These are phyloP conservation scores for Pseudozyma hubeiensis DNA, from an alignment of 1,284 basidiomycete genomes.

Conservation along the genomic window DNA sequence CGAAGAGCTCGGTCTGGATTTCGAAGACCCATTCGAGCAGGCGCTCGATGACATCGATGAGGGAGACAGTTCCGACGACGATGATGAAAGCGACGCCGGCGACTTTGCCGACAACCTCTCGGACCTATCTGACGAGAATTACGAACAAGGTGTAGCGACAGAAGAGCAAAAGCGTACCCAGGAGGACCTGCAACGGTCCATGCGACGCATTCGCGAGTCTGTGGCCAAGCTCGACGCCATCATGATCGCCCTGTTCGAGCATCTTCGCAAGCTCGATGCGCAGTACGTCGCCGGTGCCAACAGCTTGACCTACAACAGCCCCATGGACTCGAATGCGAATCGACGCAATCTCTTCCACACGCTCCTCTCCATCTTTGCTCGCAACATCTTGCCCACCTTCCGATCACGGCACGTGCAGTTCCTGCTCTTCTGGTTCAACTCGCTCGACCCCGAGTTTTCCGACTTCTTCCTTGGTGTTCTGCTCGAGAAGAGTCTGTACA, in stretches of 20 bases:
- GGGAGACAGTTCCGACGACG: conserved; percentile 68
- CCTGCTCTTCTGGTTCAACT: conserved; percentile 93
- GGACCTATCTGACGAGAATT: conserved; percentile 74
- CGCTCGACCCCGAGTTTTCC: conserved; percentile 86
- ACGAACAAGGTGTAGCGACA: conserved; percentile 62
- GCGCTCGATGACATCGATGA: conserved; percentile 76
- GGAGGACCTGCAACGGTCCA: conserved; percentile 42
- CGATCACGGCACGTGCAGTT: conserved; percentile 98
- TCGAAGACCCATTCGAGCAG: conserved; percentile 83
- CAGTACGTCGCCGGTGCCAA: conserved; percentile 41
- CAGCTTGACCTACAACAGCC: conserved; percentile 35
- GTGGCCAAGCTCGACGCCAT: conserved; percentile 90
- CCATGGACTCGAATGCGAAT: conserved; percentile 43
- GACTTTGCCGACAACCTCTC: conserved; percentile 67
- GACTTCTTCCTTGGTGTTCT: conserved; percentile 94
- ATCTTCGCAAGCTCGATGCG: conserved; percentile 74
- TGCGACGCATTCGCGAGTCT: conserved; percentile 78
- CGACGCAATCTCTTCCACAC: conserved; percentile 76
- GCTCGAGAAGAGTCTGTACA: conserved; percentile 86
- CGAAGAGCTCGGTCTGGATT: conserved; percentile 69
- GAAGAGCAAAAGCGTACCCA: conserved; percentile 43
- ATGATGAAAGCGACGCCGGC: conserved; percentile 70
- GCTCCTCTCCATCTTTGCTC: conserved; percentile 90
- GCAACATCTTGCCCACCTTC: conserved; percentile 91
- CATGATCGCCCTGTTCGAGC: conserved; percentile 83